phyloP scores from a whole-genome alignment of 1,284 basidiomycete species.

The Flammula alnicola region DNA sequence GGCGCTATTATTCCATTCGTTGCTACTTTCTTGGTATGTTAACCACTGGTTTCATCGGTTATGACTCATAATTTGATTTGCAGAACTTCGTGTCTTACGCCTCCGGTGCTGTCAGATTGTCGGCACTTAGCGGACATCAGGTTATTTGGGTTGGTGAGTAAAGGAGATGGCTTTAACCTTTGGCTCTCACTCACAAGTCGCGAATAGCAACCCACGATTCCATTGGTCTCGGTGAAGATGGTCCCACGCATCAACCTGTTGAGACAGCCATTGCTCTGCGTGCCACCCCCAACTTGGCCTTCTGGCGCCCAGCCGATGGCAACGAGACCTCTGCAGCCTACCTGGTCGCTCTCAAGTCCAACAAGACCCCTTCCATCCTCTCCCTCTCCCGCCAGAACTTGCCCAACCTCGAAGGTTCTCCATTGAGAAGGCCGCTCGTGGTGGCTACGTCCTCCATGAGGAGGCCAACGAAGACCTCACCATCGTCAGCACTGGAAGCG shows the following conservation, averaged over 20 bases:
- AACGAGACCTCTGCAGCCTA: conserved; percentile 95
- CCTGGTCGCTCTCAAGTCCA: conserved; percentile 76
- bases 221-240: conserved; percentile 93
- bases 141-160: conserved; percentile 90
- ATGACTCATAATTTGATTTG: conserved; percentile 12
- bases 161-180: background rate
- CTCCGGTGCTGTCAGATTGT: conserved; percentile 89
- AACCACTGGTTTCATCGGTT: background rate
- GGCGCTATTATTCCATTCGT: conserved; percentile 86
- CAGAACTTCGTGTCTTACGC: conserved; percentile 96
- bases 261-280: conserved; percentile 90
- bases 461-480: conserved; percentile 80
- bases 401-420: conserved; percentile 89
- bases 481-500: conserved; percentile 88
- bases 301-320: conserved; percentile 93
- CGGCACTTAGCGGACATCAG: conserved; percentile 88
- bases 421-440: conserved; percentile 83
- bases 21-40: conserved; percentile 82
- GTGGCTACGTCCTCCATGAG: conserved; percentile 91
- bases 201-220: conserved; percentile 82
- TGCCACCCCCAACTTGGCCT: conserved; percentile 87
- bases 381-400: conserved; percentile 93
- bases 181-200: conserved; percentile 2
- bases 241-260: conserved; percentile 95
- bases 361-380: conserved; percentile 82